Evolutionary conservation across 2,329 filamentous ascomycete genomes (phyloP).

Genomic region (Penicillium polonicum): DNA sequence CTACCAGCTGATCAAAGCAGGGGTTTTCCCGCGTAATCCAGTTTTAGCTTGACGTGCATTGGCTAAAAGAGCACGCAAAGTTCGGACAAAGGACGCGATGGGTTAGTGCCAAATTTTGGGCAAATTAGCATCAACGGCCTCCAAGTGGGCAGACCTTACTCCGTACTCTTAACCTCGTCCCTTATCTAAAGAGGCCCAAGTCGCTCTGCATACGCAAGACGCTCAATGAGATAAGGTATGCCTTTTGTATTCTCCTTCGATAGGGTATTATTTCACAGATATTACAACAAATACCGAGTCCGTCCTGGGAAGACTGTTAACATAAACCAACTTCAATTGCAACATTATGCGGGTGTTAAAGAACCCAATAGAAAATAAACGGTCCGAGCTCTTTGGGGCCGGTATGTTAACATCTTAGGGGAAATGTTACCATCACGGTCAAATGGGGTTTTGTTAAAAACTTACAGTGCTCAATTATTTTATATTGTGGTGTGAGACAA

Average conservation of each 20-base stretch:
- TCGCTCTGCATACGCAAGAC: not conserved
- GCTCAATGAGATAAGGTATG: not conserved
- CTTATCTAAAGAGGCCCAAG: not conserved
- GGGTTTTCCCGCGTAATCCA: not conserved
- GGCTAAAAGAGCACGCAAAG: not conserved
- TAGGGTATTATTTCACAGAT: not conserved
- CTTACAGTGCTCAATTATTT: not conserved
- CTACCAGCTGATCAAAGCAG: not conserved
- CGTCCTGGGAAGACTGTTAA: not conserved
- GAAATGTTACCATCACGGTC: not conserved
- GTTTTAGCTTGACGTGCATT: not conserved
- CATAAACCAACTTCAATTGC: not conserved
- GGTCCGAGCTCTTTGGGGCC: not conserved
- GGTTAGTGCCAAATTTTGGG: not conserved
- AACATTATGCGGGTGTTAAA: not conserved
- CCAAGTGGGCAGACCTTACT: not conserved
- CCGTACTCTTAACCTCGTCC: not conserved
- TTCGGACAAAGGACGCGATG: not conserved
- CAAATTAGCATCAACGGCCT: not conserved
- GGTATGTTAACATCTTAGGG: slow-evolving; percentile 1
- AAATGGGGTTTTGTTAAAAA: not conserved
- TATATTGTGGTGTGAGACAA: not conserved
- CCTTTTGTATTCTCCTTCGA: not conserved
- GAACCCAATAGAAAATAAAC: not conserved
- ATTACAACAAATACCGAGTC: not conserved